Evolutionary conservation across 1,139 yeast species (phyloP), one percentile per base, ranked within the genome.

Genomic region (Yamadazyma pseudoaaseri): DNA sequence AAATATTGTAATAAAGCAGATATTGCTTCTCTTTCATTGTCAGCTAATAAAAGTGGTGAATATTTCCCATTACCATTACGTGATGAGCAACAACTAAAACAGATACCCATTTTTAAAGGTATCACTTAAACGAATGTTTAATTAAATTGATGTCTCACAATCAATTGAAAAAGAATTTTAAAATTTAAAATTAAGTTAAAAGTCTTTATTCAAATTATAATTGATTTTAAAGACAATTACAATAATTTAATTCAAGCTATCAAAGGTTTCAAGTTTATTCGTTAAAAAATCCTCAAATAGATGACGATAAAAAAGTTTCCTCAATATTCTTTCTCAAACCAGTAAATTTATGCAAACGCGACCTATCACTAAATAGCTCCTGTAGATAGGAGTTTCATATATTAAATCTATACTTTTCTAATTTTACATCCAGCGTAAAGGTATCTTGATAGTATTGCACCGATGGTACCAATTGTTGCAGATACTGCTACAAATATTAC

Each of bases 21-120:
- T 32, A 92, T 95, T 26, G 98, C 98, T 52, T 87, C 97, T 41
- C 98, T 75, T 62, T 92, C 99, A 54, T 90, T 89, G 53, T 92
- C 97, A n/a, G 96, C 97, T 41, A 92, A 71, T 34, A 92, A 74
- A 20, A 70, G 60, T 33, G 95, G 94, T 30, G 94, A 86, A 52
- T 83, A 82, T 40, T 62, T 62, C 22, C 72, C 69, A 42, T 66
- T 73, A 30, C 60, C 56, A 32, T 51, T 49, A 15, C 68, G 60
- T 9, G 63, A 49, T n/a, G 58, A 48, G 36, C 67, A 58, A 57
- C 85, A 79, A 64, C 85, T 78, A 54, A 82, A 79, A 53, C 86
- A 78, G 42, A 63, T 66, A 48, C 89, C 89, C 89, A 81, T 81
- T 12, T 4, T 30, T 22, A 9, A 22, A 22, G 7, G 7, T 22